Base-by-base conservation (phyloP, 148 eudicot species). In the Rheum nobile region DNA sequence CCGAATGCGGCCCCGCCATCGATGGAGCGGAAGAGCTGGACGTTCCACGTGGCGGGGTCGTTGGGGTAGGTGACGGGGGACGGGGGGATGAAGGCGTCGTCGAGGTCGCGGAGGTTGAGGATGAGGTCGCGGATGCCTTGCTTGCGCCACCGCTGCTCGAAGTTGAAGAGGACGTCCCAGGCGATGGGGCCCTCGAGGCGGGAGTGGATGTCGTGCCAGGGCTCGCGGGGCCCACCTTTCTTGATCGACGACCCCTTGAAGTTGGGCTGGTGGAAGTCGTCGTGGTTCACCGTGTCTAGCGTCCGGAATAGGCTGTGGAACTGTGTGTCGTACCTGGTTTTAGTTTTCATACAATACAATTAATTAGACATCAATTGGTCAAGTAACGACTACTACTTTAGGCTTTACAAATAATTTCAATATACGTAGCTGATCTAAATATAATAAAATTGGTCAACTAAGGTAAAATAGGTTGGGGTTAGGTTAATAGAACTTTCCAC, bases 181-280 rank as follows among this genome's bases (percentile, higher is more conserved):
- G 89, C 87, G 26, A 71, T 74, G 4, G 85, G 85, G 2, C 89
- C 89, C 78, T 86, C 89, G 19, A 86, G 71, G 32, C 76, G 80
- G 1, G 84, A 86, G 44, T 86, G 89, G 21, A 86, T 78, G 75
- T 86, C 89, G 4, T 84, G 89, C 89, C 89, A 86, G 31, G 89
- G 89, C 87, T 86, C 89, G 57, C 89, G 75, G 32, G 89, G 89
- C 19, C 89, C 89, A 4, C 89, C 89, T 82, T 86, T 86, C 21
- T 75, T 46, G 38, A 86, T 82, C 0, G 79, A 72, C 19, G 84
- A 54, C 2, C 71, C 84, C 1, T 47, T 41, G 75, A 78, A 84
- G 75, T 86, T 86, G 1, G 87, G 84, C 43, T 86, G 89, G 47
- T 86, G 89, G 72, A 86, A 86, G 73, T 86, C 89, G 19, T 84